phyloP scores from a whole-genome alignment of 352 stramenopile genomes.

The Phytophthora sojae region DNA sequence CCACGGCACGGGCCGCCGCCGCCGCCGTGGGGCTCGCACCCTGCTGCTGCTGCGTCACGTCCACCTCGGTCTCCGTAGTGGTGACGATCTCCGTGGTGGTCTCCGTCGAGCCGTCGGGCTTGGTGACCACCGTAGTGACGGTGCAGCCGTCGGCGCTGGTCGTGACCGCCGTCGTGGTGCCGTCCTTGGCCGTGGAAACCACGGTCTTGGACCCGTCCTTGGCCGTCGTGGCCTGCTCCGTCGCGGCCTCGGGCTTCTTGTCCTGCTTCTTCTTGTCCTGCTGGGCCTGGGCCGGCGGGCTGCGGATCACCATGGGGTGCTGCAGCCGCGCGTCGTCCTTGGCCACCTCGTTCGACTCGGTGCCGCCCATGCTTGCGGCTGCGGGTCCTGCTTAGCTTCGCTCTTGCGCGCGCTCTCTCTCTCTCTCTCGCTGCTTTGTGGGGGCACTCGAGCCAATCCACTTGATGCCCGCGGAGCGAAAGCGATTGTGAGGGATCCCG shows the following conservation, averaged over 20 bases:
- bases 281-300: slow-evolving; percentile 10
- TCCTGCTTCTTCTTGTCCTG: background rate
- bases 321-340: slow-evolving; percentile 37
- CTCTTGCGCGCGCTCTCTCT: slow-evolving; percentile 10
- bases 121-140: slow-evolving; percentile 37
- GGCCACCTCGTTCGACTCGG: slow-evolving; percentile 36
- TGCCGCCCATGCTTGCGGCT: slow-evolving; percentile 37
- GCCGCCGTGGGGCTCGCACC: slow-evolving; percentile 29
- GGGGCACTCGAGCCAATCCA: slow-evolving; percentile 3
- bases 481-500: slow-evolving; percentile 29
- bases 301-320: slow-evolving; percentile 28
- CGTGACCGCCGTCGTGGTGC: slow-evolving; percentile 37
- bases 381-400: background rate
- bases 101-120: slow-evolving; percentile 33
- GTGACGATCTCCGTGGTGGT: slow-evolving; percentile 41
- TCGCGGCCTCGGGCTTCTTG: slow-evolving; percentile 16
- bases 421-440: slow-evolving; percentile 3
- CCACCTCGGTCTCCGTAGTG: slow-evolving; percentile 36
- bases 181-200: slow-evolving; percentile 27
- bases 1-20: slow-evolving; percentile 26
- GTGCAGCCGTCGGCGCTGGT: slow-evolving; percentile 38
- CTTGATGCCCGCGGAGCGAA: slow-evolving; percentile 28
- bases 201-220: slow-evolving; percentile 26
- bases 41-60: slow-evolving; percentile 21
- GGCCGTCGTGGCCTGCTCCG: slow-evolving; percentile 17